Evolutionary conservation across 2,329 filamentous ascomycete genomes (phyloP).

Genomic region (Blumeria hordei): DNA sequence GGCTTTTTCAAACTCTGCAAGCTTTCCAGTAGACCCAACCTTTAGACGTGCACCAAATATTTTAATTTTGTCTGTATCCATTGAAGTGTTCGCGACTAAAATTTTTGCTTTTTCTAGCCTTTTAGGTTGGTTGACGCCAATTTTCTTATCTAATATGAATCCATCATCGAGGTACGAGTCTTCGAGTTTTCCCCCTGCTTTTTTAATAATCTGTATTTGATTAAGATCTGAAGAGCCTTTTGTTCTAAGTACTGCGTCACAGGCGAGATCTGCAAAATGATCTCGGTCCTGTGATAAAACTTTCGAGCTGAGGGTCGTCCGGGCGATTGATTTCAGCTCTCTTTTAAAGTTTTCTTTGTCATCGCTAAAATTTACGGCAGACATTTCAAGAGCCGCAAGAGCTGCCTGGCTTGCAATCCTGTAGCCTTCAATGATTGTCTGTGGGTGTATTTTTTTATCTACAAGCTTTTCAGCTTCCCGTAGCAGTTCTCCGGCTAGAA

Average conservation of each 20-base stretch:
- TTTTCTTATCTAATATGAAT: constrained; percentile 97
- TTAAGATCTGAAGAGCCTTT: constrained; percentile 81
- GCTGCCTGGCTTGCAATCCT: constrained; percentile 87
- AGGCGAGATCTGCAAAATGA: constrained; percentile 73
- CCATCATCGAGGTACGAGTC: constrained; percentile 96
- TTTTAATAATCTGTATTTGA: constrained; percentile 99
- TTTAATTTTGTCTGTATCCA: constrained; percentile 99
- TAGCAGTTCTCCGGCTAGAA: constrained; percentile 81
- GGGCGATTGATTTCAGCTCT: constrained; percentile 73
- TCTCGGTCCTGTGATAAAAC: constrained; percentile 82
- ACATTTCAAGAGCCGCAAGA: constrained; percentile 57
- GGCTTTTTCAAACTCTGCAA: constrained; percentile 94
- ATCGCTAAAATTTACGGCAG: constrained; percentile 73
- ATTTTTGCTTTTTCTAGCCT: constrained; percentile 96
- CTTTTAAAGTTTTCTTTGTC: constrained; percentile 65
- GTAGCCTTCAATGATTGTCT: constrained; percentile 98
- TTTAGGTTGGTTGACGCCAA: constrained; percentile 96
- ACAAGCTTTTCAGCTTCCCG: constrained; percentile 94
- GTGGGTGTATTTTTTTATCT: constrained; percentile 94
- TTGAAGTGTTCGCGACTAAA: constrained; percentile 86
- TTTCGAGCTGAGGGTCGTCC: constrained; percentile 92
- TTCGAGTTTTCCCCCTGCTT: constrained; percentile 87
- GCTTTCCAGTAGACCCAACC: constrained; percentile 84
- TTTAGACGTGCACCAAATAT: constrained; percentile 96
- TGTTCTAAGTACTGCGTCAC: constrained; percentile 74